Percentiles rank a stretch among this genome's conserved stretches.
Conservation (phyloP, 148 eudicot species). For the Nepenthes gracilis region DNA sequence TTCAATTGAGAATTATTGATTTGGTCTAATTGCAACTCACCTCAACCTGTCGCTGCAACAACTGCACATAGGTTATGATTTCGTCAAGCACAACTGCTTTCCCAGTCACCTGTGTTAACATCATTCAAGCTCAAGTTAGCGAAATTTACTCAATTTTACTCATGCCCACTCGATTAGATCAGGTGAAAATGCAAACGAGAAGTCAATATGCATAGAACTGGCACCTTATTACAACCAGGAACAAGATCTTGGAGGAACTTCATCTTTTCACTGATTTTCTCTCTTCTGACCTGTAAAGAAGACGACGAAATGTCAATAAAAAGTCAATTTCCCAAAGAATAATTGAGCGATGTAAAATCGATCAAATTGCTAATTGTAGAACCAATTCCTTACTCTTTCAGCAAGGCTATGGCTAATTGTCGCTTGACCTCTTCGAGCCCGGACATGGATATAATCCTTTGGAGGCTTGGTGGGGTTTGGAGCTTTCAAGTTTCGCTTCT, state of each 20-base stretch:
- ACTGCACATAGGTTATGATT: constrained; percentile 61
- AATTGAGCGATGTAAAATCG: neutral
- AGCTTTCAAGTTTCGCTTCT: constrained; percentile 11
- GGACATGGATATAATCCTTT: constrained; percentile 60
- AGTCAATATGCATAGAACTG: too few relatives aligned
- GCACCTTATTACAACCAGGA: constrained; percentile 94
- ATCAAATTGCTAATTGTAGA: neutral
- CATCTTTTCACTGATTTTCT: constrained; percentile 68
- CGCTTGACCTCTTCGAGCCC: constrained; percentile 51
- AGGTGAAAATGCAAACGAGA: too few relatives aligned
- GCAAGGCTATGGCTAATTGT: constrained; percentile 57
- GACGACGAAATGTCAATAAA: neutral
- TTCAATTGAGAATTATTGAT: neutral
- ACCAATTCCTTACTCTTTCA: constrained; percentile 37
- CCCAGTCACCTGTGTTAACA: constrained; percentile 47
- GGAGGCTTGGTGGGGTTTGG: constrained; percentile 27
- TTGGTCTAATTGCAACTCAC: constrained; percentile 10
- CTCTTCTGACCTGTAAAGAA: constrained; percentile 59
- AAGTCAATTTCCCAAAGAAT: neutral
- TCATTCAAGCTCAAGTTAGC: neutral
- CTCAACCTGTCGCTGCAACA: constrained; percentile 70
- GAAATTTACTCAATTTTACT: too few relatives aligned
- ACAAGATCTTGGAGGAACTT: constrained; percentile 55
- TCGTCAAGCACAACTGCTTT: constrained; percentile 71
- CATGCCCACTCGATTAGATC: too few relatives aligned